Percentiles rank a stretch among this genome's conserved stretches.
These are phyloP conservation scores for Sclerotinia trifoliorum DNA, from an alignment of 2,329 filamentous ascomycete species.

Conservation along the genomic window DNA sequence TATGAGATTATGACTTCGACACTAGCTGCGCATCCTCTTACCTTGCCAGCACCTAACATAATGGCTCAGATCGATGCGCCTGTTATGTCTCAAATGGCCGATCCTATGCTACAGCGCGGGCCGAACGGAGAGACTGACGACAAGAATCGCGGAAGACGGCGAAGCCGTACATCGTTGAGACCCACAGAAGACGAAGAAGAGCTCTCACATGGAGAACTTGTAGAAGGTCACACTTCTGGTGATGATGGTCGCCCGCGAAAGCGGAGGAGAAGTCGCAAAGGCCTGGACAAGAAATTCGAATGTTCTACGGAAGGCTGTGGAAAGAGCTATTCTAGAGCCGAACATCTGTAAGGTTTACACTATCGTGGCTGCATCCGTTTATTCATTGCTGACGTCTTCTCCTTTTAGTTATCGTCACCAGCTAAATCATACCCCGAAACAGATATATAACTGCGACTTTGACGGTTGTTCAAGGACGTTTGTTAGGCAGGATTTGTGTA, in stretches of 20 bases:
- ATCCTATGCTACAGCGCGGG: slow-evolving; percentile 31
- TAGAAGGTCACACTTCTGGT: slow-evolving; percentile 38
- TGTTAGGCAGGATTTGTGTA: slow-evolving; percentile 88
- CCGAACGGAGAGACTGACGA: slow-evolving; percentile 34
- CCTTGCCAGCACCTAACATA: slow-evolving; percentile 33
- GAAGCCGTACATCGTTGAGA: slow-evolving; percentile 35
- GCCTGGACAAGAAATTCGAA: slow-evolving; percentile 76
- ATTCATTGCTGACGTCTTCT: slow-evolving; percentile 22
- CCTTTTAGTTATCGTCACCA: slow-evolving; percentile 74
- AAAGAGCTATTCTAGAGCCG: slow-evolving; percentile 93
- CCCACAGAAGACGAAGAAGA: slow-evolving; percentile 33
- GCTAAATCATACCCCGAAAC: slow-evolving; percentile 92
- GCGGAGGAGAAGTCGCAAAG: slow-evolving; percentile 71
- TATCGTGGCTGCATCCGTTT: not conserved
- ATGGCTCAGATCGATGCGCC: slow-evolving; percentile 35
- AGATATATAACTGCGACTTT: slow-evolving; percentile 91
- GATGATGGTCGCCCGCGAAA: slow-evolving; percentile 46
- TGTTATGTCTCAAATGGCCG: slow-evolving; percentile 32
- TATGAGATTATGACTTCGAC: slow-evolving; percentile 40
- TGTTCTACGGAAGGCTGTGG: slow-evolving; percentile 86
- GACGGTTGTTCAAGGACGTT: slow-evolving; percentile 88
- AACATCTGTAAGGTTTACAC: slow-evolving; percentile 71
- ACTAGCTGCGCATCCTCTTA: slow-evolving; percentile 35
- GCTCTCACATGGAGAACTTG: slow-evolving; percentile 32
- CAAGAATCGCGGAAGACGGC: slow-evolving; percentile 38